Base-by-base conservation (phyloP, 345 rosid genomes). In the Brassica juncea region DNA sequence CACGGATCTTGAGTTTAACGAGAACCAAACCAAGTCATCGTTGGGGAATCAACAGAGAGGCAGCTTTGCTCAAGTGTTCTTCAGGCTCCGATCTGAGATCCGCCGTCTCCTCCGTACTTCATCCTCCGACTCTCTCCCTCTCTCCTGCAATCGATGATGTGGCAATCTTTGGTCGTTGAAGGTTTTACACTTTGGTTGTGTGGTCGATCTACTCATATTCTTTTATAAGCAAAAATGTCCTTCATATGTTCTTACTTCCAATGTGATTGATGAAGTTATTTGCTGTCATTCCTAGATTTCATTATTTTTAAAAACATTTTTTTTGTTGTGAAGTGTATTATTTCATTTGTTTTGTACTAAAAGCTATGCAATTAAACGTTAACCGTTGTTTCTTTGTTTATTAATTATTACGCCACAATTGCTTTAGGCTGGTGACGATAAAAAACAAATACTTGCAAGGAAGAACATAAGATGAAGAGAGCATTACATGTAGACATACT, bases 1-100 rank as follows among this genome's bases (percentile, higher is more conserved):
- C 25, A 54, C 83, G n/a, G 94, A 93, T 87, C 90, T 91, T 70
- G 97, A 94, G 78, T 69, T 90, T 87, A 89, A 90, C 74, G 91
- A 88, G 75, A 90, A 88, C 62, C 90, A 87, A 71, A 64, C 88
- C 10, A 84, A 52, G 32, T 16, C 76, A 4, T 77, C 81, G 1
- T 9, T 35, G 3, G 59, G 66, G 87, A 88, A 1, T 77, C 58
- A 84, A 63, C 81, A 85, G n/a, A 68, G 81, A 64, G 91, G 94
- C 6, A 87, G 93, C 83, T 86, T 89, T 88, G 76, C 6, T 15
- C 60, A 54, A 16, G 60, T 54, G 9, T 54, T 54, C 25, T 54
- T 54, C 25, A 54, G 25, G 82, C 81, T 88, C 16, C 84, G 86
- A 58, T 86, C 84, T 54, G 92, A 90, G 82, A 39, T 90, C 19